Evolutionary conservation across 2,329 filamentous ascomycete genomes (phyloP).

Genomic region (Colletotrichum salicis): DNA sequence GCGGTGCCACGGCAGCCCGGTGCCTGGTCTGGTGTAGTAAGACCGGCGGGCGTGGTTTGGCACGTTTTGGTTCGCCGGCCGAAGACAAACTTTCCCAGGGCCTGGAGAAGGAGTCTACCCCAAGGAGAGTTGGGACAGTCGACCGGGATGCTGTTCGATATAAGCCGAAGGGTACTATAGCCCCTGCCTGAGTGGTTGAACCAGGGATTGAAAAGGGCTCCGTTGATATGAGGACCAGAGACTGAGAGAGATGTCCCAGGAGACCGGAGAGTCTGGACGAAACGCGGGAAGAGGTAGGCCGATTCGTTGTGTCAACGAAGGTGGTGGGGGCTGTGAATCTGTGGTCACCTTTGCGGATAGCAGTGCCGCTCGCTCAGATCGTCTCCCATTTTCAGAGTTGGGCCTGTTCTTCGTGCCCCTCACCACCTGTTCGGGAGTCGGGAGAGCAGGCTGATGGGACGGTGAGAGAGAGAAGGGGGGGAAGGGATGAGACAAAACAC

Average conservation of each 20-base stretch:
- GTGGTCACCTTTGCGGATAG: not conserved
- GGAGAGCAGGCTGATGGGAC: constrained; percentile 1
- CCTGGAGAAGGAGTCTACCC: not conserved
- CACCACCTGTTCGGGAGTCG: not conserved
- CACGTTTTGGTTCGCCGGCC: constrained; percentile 5
- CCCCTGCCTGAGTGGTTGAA: not conserved
- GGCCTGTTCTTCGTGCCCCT: not conserved
- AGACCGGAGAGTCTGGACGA: constrained; percentile 23
- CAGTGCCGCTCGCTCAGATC: constrained; percentile 10
- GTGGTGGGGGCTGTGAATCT: not conserved
- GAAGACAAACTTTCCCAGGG: not conserved
- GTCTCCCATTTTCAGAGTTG: constrained; percentile 1
- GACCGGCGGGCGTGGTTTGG: constrained; percentile 1
- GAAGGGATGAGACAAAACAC: constrained; percentile 14
- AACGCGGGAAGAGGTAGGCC: constrained; percentile 31
- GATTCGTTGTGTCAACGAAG: constrained; percentile 6
- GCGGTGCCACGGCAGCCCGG: constrained; percentile 16
- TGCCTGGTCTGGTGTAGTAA: constrained; percentile 18
- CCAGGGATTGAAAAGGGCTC: not conserved
- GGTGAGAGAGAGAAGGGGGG: not conserved
- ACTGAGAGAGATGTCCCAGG: not conserved
- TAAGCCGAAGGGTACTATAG: constrained; percentile 19
- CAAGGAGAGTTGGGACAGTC: not conserved
- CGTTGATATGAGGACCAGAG: not conserved
- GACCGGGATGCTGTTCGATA: constrained; percentile 5